These are phyloP conservation scores for Nephelium lappaceum DNA, from an alignment of 345 rosid genomes.

Conservation along the genomic window DNA sequence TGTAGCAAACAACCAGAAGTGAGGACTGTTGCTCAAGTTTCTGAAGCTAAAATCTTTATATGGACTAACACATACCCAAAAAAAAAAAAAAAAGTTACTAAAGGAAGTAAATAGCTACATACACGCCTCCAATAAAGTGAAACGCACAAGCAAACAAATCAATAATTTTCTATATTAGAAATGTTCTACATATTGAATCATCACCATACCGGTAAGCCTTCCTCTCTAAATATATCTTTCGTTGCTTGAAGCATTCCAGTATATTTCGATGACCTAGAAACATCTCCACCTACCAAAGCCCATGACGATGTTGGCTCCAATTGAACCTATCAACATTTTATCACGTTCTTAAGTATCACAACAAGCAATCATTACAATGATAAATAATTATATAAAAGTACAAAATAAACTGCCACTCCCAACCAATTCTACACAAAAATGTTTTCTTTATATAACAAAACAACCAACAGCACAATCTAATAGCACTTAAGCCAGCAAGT, in stretches of 20 bases:
- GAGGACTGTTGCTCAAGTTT: neutral
- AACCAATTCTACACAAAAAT: neutral
- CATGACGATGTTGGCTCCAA: conserved; percentile 87
- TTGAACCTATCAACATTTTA: conserved; percentile 67
- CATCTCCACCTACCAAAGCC: conserved; percentile 56
- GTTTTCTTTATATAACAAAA: neutral
- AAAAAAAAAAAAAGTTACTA: neutral
- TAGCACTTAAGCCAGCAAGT: neutral
- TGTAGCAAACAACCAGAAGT: neutral
- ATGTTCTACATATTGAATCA: conserved; percentile 5
- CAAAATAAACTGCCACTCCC: neutral
- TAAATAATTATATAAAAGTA: neutral
- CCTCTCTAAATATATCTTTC: conserved; percentile 88
- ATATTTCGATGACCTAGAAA: conserved; percentile 68
- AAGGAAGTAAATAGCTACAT: neutral
- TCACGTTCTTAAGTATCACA: conserved; percentile 7
- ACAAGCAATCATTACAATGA: neutral
- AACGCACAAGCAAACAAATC: neutral
- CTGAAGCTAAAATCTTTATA: neutral
- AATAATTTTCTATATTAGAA: neutral
- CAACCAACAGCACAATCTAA: neutral
- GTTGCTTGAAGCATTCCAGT: conserved; percentile 91
- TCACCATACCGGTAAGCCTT: conserved; percentile 75
- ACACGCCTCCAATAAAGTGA: neutral
- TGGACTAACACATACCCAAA: neutral